Percentiles rank a stretch among this genome's conserved stretches.
Conservation (phyloP, 768 basidiomycete species). For the Leccinum olivaceopallidum region DNA sequence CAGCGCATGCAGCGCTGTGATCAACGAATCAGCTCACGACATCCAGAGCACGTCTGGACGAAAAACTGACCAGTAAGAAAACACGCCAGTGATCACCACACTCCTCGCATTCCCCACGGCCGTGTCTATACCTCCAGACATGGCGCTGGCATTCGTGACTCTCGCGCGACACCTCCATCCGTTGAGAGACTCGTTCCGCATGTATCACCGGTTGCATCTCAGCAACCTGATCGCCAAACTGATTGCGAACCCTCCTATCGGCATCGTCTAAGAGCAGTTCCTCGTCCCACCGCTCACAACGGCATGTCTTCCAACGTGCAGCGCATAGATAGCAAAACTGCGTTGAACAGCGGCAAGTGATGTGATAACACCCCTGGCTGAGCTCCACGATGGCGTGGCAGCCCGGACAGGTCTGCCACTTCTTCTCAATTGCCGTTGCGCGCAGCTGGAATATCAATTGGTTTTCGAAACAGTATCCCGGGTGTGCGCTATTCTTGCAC, state of each 20-base stretch:
- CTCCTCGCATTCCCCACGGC: slow-evolving; percentile 46
- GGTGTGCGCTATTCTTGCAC: slow-evolving; percentile 53
- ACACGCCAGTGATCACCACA: slow-evolving; percentile 40
- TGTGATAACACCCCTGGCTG: slow-evolving; percentile 59
- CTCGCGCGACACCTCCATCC: slow-evolving; percentile 40
- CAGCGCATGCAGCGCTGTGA: slow-evolving; percentile 25
- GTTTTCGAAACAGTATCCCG: slow-evolving; percentile 43
- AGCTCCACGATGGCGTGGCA: slow-evolving; percentile 60
- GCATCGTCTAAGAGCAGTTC: slow-evolving; percentile 32
- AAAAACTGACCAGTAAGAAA: slow-evolving; percentile 48
- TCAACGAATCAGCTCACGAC: neutral
- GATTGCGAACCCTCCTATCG: slow-evolving; percentile 23
- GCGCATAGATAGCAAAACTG: slow-evolving; percentile 71
- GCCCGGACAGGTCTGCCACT: slow-evolving; percentile 66
- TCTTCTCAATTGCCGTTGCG: slow-evolving; percentile 43
- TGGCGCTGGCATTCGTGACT: slow-evolving; percentile 56
- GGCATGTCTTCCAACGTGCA: slow-evolving; percentile 59
- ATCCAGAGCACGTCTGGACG: neutral
- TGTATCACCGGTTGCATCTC: slow-evolving; percentile 17
- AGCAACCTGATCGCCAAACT: slow-evolving; percentile 21
- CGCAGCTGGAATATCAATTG: slow-evolving; percentile 41
- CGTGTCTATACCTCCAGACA: slow-evolving; percentile 45
- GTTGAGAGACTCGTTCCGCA: slow-evolving; percentile 19
- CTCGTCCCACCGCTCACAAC: slow-evolving; percentile 68
- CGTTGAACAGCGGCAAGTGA: slow-evolving; percentile 50